Base-by-base conservation (phyloP, 345 rosid genomes). In the Punica granatum region DNA sequence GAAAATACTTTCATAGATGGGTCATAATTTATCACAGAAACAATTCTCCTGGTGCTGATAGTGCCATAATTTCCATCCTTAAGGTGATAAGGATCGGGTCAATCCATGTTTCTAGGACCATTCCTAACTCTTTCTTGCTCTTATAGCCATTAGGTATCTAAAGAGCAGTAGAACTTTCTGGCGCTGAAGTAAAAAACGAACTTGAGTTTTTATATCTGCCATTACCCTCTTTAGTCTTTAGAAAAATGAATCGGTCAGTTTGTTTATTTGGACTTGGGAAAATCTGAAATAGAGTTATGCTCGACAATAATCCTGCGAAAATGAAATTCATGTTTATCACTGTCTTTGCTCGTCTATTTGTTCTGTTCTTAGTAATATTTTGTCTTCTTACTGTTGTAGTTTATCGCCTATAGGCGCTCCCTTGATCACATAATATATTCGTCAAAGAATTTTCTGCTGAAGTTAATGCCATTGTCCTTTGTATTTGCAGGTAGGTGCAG, bases 401-500 rank as follows among this genome's bases (percentile, higher is more conserved):
- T 26, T 13, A 14, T 30, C 25, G 26, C 3, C 18, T 4, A 51
- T 23, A 51, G 28, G 0, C 12, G 10, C 19, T 1, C 33, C 61
- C 61, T 6, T 10, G 19, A 26, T 13, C 13, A 1, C 61, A 1
- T 28, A 6, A 6, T 10, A 53, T 25, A 53, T 23, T 37, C 11
- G 13, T 53, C 28, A 3, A 1, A 1, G 60, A 54, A 26, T n/a
- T 28, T 56, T 56, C n/a, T 19, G 13, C 33, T 56, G 19, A 33
- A 26, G 18, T 28, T 56, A 26, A 26, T 30, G 1, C 18, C 16
- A 56, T 13, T 26, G 18, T 56, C 34, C 41, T 33, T 56, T 30
- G 18, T 26, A 56, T 30, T 39, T 13, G 46, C 76, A 82, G 86
- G 73, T 66, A 12, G 75, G 54, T 3, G 63, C 63, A 49, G 81